Evolutionary conservation across 345 rosid genomes (phyloP), one percentile per base, ranked within the genome.

Genomic region (Populus simonii): DNA sequence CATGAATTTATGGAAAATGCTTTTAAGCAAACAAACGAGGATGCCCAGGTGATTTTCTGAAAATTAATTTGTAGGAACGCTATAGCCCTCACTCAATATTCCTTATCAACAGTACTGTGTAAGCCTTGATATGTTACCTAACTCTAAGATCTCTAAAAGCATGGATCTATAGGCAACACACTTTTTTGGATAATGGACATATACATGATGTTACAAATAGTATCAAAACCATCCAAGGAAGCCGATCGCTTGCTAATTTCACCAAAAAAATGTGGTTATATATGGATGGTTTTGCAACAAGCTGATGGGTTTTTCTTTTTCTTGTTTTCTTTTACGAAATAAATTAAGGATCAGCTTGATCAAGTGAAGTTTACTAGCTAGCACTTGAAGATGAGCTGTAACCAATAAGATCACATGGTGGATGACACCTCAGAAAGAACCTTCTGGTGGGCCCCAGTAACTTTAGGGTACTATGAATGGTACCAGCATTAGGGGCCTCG

Each of bases 381-480:
- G 69, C 82, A 82, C 80, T 79, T 67, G 71, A 75, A 39, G 39
- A 83, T 88, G 92, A 91, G 91, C 85, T 88, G 90, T 83, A 88
- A 87, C 38, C 88, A 86, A 84, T 80, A 83, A 74, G 71, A 72
- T 90, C 85, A 87, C 82, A 88, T 87, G 90, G 91, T 92, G 94
- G 89, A 86, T 76, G 94, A 87, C 97, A 89, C 91, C 84, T 89
- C 89, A 89, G 86, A 86, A 87, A 91, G 92, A 59, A 36, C 2
- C 39, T 20, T 10, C 25, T 25, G 5, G 83, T 80, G 87, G 86
- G 17, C 84, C 80, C 86, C 69, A 3, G 7, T 23, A 39, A 67
- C 65, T 69, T 71, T 38, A 68, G 57, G 72, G 77, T 74, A 55
- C 82, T 55, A 55, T 35, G 80, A 88, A 80, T 85, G 84, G 88